Conservation (phyloP, 495 filamentous ascomycete species). For the Xylaria acuta region DNA sequence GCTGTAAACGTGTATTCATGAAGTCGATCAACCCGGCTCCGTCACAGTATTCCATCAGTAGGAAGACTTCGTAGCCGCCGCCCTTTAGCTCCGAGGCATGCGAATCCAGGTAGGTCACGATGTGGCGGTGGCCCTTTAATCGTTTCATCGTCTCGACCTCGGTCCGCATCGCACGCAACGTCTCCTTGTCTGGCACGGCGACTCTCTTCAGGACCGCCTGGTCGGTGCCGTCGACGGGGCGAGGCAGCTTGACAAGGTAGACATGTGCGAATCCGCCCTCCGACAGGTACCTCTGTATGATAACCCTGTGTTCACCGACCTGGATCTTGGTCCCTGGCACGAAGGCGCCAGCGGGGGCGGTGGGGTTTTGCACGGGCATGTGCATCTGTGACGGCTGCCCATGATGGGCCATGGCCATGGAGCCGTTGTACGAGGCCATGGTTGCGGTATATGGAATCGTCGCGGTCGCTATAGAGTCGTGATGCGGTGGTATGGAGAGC, state of each 20-base stretch:
- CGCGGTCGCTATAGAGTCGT: slow-evolving; percentile 2
- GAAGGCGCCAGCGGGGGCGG: slow-evolving; percentile 86
- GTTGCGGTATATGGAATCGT: neutral
- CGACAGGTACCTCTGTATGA: slow-evolving; percentile 98
- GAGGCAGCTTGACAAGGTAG: slow-evolving; percentile 87
- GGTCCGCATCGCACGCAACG: slow-evolving; percentile 92
- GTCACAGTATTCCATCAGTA: slow-evolving; percentile 93
- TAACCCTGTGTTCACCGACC: slow-evolving; percentile 87
- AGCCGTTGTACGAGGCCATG: slow-evolving; percentile 57
- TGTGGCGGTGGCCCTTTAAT: slow-evolving; percentile 91
- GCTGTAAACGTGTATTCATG: slow-evolving; percentile 97
- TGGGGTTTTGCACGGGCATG: slow-evolving; percentile 46
- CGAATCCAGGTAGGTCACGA: slow-evolving; percentile 97
- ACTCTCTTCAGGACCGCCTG: slow-evolving; percentile 92
- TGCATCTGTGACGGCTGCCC: slow-evolving; percentile 37
- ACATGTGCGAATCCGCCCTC: slow-evolving; percentile 99
- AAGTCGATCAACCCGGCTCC: slow-evolving; percentile 96
- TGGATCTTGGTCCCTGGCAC: slow-evolving; percentile 93
- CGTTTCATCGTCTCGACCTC: slow-evolving; percentile 99
- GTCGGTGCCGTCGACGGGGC: slow-evolving; percentile 79
- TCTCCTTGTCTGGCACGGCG: slow-evolving; percentile 94
- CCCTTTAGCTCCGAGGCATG: slow-evolving; percentile 92
- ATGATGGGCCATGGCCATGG: slow-evolving; percentile 44
- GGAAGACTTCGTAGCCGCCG: slow-evolving; percentile 95
- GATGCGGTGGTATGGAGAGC: neutral